Conservation (phyloP, 176 grass and related monocot genomes). For the Carex cristatella region DNA sequence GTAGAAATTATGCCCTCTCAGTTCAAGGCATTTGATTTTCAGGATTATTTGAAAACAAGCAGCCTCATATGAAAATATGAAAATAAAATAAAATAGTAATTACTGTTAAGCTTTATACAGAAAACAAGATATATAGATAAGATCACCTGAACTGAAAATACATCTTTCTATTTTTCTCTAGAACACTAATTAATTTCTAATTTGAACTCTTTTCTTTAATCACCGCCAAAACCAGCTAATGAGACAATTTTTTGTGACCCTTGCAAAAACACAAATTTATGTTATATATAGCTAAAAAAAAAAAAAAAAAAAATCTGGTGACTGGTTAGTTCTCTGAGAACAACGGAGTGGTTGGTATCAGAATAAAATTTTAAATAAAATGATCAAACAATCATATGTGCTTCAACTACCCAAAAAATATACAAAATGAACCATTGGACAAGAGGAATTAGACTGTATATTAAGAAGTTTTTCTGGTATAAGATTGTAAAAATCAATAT, state of each 20-base stretch:
- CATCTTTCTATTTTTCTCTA: background rate
- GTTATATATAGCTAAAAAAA: background rate
- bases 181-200: background rate
- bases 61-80: too few species aligned
- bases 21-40: too few species aligned
- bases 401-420: background rate
- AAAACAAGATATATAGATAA: background rate
- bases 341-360: background rate
- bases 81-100: background rate
- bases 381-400: background rate
- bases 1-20: too few species aligned
- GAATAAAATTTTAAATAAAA: background rate
- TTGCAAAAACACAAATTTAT: background rate
- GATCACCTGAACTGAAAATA: background rate
- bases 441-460: background rate
- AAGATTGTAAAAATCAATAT: background rate
- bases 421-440: too few species aligned
- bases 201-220: background rate
- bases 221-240: conserved; percentile 2
- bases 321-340: background rate
- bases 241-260: background rate
- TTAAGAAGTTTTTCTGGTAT: background rate
- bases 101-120: background rate
- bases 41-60: too few species aligned
- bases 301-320: background rate